Percentiles rank a stretch among this genome's conserved stretches.
Evolutionary conservation across 345 rosid species (phyloP).

Genomic region (Populus simonii): DNA sequence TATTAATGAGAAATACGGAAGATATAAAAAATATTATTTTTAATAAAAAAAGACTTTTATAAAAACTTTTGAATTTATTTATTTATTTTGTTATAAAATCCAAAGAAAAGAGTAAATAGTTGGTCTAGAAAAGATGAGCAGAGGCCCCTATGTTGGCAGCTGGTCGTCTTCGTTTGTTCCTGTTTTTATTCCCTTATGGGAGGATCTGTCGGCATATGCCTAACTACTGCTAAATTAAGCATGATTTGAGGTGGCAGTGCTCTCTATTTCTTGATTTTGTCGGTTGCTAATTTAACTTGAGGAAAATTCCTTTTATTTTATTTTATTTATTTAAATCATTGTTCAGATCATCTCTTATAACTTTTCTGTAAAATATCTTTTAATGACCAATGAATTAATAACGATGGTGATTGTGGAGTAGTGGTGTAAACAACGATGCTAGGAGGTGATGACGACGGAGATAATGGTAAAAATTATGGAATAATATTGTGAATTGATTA

Average conservation of each 20-base stretch:
- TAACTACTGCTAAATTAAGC: background rate
- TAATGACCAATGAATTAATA: too few relatives aligned
- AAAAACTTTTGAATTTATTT: background rate
- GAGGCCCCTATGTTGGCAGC: background rate
- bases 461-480: too few relatives aligned
- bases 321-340: too few relatives aligned
- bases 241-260: background rate
- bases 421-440: too few relatives aligned
- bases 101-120: background rate
- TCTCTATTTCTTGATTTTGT: background rate
- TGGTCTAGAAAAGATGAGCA: background rate
- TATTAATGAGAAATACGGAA: background rate
- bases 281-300: background rate
- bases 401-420: too few relatives aligned
- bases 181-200: background rate
- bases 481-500: too few relatives aligned
- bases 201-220: background rate
- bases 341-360: too few relatives aligned
- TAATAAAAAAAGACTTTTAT: too few relatives aligned
- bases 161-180: background rate
- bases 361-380: too few relatives aligned
- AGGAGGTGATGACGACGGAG: too few relatives aligned
- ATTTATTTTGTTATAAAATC: too few relatives aligned
- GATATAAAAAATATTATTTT: background rate
- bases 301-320: too few relatives aligned